phyloP scores from a whole-genome alignment of 352 stramenopile genomes.

The Saprolegnia diclina region DNA sequence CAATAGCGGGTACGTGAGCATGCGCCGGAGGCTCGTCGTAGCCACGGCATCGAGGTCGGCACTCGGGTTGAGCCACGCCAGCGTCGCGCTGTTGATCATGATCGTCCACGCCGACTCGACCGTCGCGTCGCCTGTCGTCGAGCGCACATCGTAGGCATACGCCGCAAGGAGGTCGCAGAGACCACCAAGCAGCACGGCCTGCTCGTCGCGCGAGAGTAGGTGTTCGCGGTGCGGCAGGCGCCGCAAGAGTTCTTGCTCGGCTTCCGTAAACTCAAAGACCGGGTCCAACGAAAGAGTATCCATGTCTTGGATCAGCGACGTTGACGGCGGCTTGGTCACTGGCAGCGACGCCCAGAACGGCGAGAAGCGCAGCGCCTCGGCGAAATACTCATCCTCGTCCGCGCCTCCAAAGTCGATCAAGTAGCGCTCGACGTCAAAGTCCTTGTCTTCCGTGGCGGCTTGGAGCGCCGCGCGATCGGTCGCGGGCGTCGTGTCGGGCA shows the following conservation, averaged over 20 bases:
- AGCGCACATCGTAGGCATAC: conserved; percentile 95
- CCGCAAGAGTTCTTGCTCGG: conserved; percentile 71
- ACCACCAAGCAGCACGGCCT: conserved; percentile 62
- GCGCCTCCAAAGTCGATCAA: conserved; percentile 89
- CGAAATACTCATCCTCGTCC: conserved; percentile 91
- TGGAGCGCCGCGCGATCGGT: conserved; percentile 68
- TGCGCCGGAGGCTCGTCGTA: conserved; percentile 72
- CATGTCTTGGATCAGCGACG: not conserved
- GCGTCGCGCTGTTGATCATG: conserved; percentile 89
- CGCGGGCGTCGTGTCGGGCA: conserved; percentile 76
- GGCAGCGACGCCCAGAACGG: conserved; percentile 75
- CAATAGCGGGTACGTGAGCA: conserved; percentile 95
- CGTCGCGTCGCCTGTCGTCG: conserved; percentile 91
- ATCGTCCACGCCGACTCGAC: conserved; percentile 97
- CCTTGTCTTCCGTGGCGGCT: conserved; percentile 79
- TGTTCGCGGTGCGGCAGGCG: conserved; percentile 76
- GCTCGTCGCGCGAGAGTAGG: conserved; percentile 51
- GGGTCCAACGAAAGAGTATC: conserved; percentile 9
- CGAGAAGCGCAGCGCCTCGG: conserved; percentile 81
- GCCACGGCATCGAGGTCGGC: conserved; percentile 59
- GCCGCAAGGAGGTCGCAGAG: conserved; percentile 93
- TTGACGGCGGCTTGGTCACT: not conserved
- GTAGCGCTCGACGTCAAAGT: conserved; percentile 96
- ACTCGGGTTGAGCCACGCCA: conserved; percentile 92
- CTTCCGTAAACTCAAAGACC: conserved; percentile 25